These are phyloP conservation scores for Elongisporangium anandrum DNA, from an alignment of 352 stramenopile genomes.

Conservation along the genomic window DNA sequence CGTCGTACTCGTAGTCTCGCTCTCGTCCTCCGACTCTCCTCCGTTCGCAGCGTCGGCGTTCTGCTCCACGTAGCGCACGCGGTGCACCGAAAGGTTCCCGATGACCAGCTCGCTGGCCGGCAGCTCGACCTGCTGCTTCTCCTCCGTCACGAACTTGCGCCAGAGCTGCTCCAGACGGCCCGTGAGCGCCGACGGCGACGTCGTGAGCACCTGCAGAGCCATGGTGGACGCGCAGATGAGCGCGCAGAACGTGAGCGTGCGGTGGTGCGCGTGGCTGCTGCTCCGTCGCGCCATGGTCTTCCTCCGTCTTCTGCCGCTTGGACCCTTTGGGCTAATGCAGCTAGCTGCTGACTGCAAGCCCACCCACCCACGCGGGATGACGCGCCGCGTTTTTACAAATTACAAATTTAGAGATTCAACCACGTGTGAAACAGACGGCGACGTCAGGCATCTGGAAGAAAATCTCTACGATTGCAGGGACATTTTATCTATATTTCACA, in stretches of 20 bases:
- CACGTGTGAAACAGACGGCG: background rate
- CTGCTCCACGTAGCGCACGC: constrained; percentile 41
- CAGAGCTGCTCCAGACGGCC: constrained; percentile 1
- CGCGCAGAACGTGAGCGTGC: background rate
- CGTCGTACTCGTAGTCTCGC: constrained; percentile 2
- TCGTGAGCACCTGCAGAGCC: constrained; percentile 15
- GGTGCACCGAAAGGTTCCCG: constrained; percentile 56
- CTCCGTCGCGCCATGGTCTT: background rate
- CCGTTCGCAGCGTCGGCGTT: background rate
- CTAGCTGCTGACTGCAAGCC: background rate
- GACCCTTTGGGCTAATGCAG: no score
- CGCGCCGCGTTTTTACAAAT: background rate
- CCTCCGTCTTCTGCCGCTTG: background rate
- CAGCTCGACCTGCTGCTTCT: constrained; percentile 15
- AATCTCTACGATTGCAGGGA: background rate
- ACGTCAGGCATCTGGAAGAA: background rate
- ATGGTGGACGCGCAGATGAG: constrained; percentile 23
- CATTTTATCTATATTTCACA: background rate
- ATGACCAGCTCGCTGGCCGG: constrained; percentile 36
- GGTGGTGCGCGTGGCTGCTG: background rate
- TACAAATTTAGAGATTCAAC: background rate
- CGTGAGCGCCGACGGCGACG: constrained; percentile 7
- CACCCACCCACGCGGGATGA: background rate
- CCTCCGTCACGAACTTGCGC: constrained; percentile 10
- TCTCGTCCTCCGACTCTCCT: background rate